Conservation (phyloP, 192 early-diverging fungal genomes). For the Spinellus fusiger region DNA sequence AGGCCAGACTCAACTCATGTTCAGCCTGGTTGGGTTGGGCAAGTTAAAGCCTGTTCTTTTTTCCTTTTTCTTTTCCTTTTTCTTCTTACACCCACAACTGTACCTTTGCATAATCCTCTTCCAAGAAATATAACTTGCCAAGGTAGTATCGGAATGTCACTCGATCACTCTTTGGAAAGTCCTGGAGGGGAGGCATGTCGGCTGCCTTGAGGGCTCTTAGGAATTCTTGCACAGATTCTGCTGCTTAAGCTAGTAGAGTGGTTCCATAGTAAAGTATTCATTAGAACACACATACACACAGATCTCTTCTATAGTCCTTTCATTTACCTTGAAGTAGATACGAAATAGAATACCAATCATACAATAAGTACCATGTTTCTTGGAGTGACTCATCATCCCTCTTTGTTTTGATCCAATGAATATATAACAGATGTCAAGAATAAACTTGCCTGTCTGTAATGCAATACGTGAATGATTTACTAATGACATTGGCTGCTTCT, state of each 20-base stretch:
- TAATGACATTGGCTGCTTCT: conserved; percentile 78
- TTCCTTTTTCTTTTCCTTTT: background rate
- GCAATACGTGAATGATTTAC: conserved; percentile 85
- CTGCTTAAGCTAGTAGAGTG: conserved; percentile 53
- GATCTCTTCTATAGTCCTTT: background rate
- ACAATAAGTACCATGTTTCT: conserved; percentile 92
- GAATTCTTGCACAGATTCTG: conserved; percentile 82
- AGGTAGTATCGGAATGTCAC: conserved; percentile 84
- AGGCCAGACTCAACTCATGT: conserved; percentile 42
- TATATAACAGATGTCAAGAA: background rate
- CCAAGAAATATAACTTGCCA: conserved; percentile 80
- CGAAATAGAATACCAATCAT: conserved; percentile 82
- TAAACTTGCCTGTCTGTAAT: conserved; percentile 72
- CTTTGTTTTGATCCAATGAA: background rate
- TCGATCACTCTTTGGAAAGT: conserved; percentile 80
- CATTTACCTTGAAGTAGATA: conserved; percentile 74
- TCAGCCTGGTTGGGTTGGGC: conserved; percentile 36
- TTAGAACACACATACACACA: background rate
- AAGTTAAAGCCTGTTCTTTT: background rate
- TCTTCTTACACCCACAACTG: no score
- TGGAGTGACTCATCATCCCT: conserved; percentile 42
- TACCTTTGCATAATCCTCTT: conserved; percentile 74
- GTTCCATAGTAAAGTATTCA: background rate
- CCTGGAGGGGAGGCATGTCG: conserved; percentile 69
- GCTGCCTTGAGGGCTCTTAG: conserved; percentile 60